These are phyloP conservation scores for Ulvella scutata DNA, from an alignment of 139 green algal species.

Conservation along the genomic window DNA sequence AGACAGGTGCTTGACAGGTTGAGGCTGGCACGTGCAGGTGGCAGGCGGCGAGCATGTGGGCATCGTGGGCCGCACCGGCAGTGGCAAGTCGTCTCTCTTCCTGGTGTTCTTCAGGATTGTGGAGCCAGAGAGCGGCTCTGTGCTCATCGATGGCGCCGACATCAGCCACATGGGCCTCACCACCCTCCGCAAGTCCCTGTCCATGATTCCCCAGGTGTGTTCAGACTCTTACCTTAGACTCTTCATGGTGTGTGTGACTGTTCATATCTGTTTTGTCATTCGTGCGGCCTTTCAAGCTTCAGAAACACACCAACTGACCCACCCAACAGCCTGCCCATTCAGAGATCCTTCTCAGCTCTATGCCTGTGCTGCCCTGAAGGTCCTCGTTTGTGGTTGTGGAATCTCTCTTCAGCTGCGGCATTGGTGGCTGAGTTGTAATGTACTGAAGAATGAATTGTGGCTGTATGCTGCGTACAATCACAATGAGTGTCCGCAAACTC, in stretches of 20 bases:
- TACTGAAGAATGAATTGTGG: not conserved
- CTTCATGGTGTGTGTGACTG: no score
- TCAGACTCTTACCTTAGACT: no score
- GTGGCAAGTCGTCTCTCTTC: constrained; percentile 71
- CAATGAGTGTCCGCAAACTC: no score
- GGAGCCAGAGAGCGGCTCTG: constrained; percentile 45
- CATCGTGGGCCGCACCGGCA: constrained; percentile 75
- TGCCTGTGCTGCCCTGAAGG: not conserved
- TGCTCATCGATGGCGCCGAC: constrained; percentile 74
- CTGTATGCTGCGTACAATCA: no score
- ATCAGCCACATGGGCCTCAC: constrained; percentile 49
- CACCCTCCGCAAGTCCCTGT: constrained; percentile 53
- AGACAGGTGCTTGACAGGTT: no score
- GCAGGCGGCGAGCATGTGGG: constrained; percentile 40
- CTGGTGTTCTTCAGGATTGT: constrained; percentile 74
- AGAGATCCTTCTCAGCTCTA: not conserved
- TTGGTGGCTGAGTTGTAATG: not conserved
- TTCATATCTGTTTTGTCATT: no score
- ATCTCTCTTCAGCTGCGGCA: not conserved
- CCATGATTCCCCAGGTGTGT: constrained; percentile 60
- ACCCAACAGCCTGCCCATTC: no score
- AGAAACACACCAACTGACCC: not conserved
- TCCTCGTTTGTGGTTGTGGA: not conserved
- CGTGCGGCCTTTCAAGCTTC: no score
- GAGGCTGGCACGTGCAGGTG: no score